Percentiles rank a stretch among this genome's conserved stretches.
phyloP scores from a whole-genome alignment of 1,284 basidiomycete genomes.

The Thelephora terrestris region DNA sequence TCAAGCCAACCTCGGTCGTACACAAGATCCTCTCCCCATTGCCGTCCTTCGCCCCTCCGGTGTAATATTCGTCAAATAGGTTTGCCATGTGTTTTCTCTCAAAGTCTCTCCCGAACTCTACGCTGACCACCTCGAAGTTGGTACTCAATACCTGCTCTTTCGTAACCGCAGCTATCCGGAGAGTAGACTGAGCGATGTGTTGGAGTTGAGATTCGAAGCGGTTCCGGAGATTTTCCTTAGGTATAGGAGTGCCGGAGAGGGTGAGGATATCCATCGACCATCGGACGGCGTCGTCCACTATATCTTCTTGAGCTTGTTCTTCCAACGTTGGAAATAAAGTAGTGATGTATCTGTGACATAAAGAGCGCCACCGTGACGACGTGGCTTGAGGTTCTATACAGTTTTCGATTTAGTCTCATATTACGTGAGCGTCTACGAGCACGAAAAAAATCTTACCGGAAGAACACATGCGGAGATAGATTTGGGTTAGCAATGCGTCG shows the following conservation, averaged over 20 bases:
- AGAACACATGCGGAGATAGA: conserved; percentile 55
- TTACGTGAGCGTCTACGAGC: conserved; percentile 5
- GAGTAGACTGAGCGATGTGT: conserved; percentile 51
- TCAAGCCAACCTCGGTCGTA: conserved; percentile 60
- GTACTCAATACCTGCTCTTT: conserved; percentile 66
- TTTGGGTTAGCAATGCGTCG: conserved; percentile 52
- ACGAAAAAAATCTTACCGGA: conserved; percentile 33
- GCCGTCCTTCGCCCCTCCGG: conserved; percentile 28
- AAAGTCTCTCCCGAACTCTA: conserved; percentile 41
- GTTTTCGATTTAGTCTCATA: conserved; percentile 8
- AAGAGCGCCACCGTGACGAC: conserved; percentile 61
- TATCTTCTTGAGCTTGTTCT: conserved; percentile 53
- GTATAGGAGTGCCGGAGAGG: conserved; percentile 38
- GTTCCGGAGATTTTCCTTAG: conserved; percentile 31
- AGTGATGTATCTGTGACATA: conserved; percentile 59
- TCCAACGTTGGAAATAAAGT: conserved; percentile 53
- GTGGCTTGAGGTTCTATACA: conserved; percentile 59
- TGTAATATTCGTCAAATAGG: conserved; percentile 52
- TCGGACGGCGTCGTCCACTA: conserved; percentile 58
- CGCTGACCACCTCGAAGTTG: conserved; percentile 54
- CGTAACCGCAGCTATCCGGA: conserved; percentile 46
- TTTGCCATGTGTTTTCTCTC: conserved; percentile 49
- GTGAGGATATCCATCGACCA: conserved; percentile 59
- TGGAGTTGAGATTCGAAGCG: conserved; percentile 49
- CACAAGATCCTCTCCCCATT: conserved; percentile 34